Evolutionary conservation across 257 asterid genomes (phyloP), one percentile per base, ranked within the genome.

Genomic region (Lantana camara): DNA sequence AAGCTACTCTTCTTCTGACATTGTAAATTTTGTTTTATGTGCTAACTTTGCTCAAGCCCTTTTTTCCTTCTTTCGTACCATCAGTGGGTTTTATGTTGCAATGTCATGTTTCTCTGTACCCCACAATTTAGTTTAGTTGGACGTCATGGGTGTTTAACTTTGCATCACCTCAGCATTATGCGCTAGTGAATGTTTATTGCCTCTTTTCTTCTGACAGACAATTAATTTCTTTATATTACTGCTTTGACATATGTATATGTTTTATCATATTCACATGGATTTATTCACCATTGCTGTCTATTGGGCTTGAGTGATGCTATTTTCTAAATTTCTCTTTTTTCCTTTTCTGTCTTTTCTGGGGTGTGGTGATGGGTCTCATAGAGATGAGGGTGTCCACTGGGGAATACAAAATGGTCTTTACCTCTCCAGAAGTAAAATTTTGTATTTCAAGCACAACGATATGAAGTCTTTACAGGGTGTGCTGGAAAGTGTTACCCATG

Each of bases 311-410:
- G 9, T 21, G 0, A 23, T 16, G 15, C 23, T 55, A 35, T 42
- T 17, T 10, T 22, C 22, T 53, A 21, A 53, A 17, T 53, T 57
- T 23, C 13, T 57, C 11, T 23, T 27, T 15, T 42, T 42, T 8
- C 3, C 34, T 40, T 38, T 38, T 30, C 27, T 3, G 15, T 20
- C 29, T 55, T 20, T 21, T 22, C 15, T 21, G 52, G 66, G 13
- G 23, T 23, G 13, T 27, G 49, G 4, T 38, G 48, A 51, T 55
- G 73, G 34, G 70, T 69, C 57, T 77, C 71, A 30, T 71, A 93
- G 99, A 65, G 99, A 93, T 54, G 99, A 93, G 77, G 99, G 99
- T 19, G 96, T 93, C 53, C 95, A 91, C 76, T 91, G 98, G 96
- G 95, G 88, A 68, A 89, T 91, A 71, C 98, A 93, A 78, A 89